A percentile compares a stretch with the other conserved stretches of the same genome.
phyloP scores from a whole-genome alignment of 1,284 basidiomycete genomes.

The Papiliotrema terrestris region DNA sequence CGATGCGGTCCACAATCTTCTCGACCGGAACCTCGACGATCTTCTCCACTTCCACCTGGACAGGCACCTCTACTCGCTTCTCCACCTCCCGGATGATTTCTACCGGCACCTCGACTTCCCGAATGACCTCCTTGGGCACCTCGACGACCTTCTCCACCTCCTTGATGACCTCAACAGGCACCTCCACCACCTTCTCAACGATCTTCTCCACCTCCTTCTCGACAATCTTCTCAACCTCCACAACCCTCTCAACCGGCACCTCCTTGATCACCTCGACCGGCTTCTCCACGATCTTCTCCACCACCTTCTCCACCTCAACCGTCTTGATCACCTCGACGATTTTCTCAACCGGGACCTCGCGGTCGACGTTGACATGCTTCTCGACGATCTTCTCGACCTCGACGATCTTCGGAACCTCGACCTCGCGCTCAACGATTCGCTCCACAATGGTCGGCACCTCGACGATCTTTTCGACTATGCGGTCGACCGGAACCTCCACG shows the following conservation, averaged over 20 bases:
- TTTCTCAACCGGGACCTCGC: constrained; percentile 22
- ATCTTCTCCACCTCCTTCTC: constrained; percentile 42
- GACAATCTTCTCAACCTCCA: constrained; percentile 35
- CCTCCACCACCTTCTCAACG: constrained; percentile 38
- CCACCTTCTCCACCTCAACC: constrained; percentile 39
- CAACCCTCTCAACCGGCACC: constrained; percentile 25
- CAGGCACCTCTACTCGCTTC: constrained; percentile 33
- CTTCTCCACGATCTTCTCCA: constrained; percentile 35
- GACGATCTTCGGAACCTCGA: constrained; percentile 42
- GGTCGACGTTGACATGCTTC: constrained; percentile 35
- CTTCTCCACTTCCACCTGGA: constrained; percentile 38
- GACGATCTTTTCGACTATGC: constrained; percentile 30
- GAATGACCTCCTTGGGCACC: constrained; percentile 39
- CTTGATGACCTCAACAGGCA: constrained; percentile 27
- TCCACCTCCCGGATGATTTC: constrained; percentile 35
- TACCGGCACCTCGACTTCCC: constrained; percentile 43
- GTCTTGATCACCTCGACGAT: constrained; percentile 51
- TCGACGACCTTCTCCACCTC: constrained; percentile 32
- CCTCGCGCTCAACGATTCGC: constrained; percentile 40
- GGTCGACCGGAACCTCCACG: constrained; percentile 35
- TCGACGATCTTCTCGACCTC: constrained; percentile 37
- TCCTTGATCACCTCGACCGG: constrained; percentile 29
- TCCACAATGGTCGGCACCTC: constrained; percentile 42
- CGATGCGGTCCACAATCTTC: constrained; percentile 26
- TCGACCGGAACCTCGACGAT: constrained; percentile 43